These are phyloP conservation scores for Cyberlindnera suaveolens DNA, from an alignment of 805 yeast species.

Conservation along the genomic window DNA sequence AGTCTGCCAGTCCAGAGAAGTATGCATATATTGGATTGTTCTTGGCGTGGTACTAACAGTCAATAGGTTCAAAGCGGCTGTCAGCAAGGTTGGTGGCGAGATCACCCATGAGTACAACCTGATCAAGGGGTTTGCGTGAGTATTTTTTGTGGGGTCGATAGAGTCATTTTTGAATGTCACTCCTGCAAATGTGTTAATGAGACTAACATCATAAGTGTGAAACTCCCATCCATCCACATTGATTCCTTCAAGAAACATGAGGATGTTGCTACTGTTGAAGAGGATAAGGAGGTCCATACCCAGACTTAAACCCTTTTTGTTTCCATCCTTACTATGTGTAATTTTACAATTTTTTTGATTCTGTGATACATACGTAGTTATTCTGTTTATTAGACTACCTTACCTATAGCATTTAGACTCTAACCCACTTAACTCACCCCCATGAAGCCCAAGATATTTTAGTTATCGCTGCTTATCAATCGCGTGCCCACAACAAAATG, in stretches of 20 bases:
- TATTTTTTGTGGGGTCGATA: neutral
- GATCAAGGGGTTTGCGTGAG: constrained; percentile 55
- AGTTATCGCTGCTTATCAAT: too few species aligned
- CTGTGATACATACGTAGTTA: neutral
- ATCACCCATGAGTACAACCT: constrained; percentile 55
- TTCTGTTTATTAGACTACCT: too few species aligned
- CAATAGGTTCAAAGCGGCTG: constrained; percentile 40
- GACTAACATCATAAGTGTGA: constrained; percentile 25
- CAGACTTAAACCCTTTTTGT: constrained; percentile 1
- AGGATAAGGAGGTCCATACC: constrained; percentile 56
- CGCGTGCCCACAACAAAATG: neutral
- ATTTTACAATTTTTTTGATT: neutral
- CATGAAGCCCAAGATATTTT: too few species aligned
- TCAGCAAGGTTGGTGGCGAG: constrained; percentile 50
- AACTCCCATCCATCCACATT: constrained; percentile 48
- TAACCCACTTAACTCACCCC: too few species aligned
- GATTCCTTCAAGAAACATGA: constrained; percentile 40
- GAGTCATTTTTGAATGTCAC: neutral
- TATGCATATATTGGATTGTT: constrained; percentile 13
- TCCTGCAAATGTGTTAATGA: too few species aligned
- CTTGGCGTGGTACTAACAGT: neutral
- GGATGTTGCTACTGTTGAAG: constrained; percentile 55
- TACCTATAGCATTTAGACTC: too few species aligned
- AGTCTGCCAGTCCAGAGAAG: constrained; percentile 25
- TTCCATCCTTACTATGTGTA: neutral